Evolutionary conservation across 1,139 yeast species (phyloP).

Genomic region (Kodamaea sp.): DNA sequence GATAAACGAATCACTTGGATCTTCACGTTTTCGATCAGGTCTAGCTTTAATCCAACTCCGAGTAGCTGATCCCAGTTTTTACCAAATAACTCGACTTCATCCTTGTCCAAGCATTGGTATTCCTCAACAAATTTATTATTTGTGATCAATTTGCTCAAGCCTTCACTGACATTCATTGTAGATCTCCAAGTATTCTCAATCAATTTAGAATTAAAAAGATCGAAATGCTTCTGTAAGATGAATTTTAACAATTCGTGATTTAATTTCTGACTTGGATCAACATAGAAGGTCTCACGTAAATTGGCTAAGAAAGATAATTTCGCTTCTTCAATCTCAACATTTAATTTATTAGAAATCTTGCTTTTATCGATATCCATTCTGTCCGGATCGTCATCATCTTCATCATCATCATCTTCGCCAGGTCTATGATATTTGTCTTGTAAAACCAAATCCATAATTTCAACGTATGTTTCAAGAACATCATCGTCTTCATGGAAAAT

Average conservation of each 20-base stretch:
- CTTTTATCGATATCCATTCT: slow-evolving; percentile 27
- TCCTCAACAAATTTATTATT: slow-evolving; percentile 1
- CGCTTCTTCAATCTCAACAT: slow-evolving; percentile 37
- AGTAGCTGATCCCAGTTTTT: slow-evolving; percentile 24
- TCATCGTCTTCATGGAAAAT: slow-evolving; percentile 38
- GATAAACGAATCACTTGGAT: slow-evolving; percentile 42
- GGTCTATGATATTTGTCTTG: slow-evolving; percentile 25
- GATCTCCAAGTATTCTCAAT: slow-evolving; percentile 60
- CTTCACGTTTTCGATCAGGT: slow-evolving; percentile 61
- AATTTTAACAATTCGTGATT: slow-evolving; percentile 23
- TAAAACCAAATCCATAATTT: slow-evolving; percentile 32
- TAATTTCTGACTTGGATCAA: slow-evolving; percentile 16
- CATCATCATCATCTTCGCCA: slow-evolving; percentile 24
- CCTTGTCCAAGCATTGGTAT: slow-evolving; percentile 3
- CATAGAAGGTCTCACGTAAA: slow-evolving; percentile 27
- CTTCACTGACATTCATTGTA: slow-evolving; percentile 43
- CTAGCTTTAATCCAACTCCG: slow-evolving; percentile 34
- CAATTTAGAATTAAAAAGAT: slow-evolving; percentile 24
- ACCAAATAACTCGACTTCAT: slow-evolving; percentile 15
- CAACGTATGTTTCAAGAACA: slow-evolving; percentile 37
- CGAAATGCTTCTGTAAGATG: slow-evolving; percentile 19
- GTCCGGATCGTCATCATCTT: slow-evolving; percentile 26
- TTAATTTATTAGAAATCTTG: slow-evolving; percentile 24
- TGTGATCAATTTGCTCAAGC: slow-evolving; percentile 13
- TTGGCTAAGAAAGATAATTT: slow-evolving; percentile 32